Evolutionary conservation across 441 rosid species (phyloP).

Genomic region (Adansonia rubrostipa): DNA sequence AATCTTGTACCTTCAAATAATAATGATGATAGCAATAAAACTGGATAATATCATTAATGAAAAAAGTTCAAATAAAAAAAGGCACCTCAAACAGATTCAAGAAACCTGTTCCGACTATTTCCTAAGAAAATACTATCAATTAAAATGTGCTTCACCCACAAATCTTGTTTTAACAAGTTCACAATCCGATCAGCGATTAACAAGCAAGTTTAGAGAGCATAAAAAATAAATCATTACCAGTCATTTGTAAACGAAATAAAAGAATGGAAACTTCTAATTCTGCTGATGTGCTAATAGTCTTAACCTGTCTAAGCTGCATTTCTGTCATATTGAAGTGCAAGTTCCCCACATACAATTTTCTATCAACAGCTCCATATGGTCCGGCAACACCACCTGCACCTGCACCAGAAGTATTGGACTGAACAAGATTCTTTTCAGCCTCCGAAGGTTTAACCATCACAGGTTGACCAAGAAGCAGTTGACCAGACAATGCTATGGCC

Average conservation of each 20-base stretch:
- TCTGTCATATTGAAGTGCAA: conserved; percentile 92
- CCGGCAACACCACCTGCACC: conserved; percentile 59
- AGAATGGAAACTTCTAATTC: not conserved
- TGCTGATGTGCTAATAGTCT: not conserved
- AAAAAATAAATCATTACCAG: not conserved
- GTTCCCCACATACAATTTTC: conserved; percentile 90
- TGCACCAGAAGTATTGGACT: conserved; percentile 44
- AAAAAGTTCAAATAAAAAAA: not conserved
- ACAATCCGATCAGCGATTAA: not conserved
- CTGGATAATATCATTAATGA: not conserved
- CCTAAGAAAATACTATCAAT: not conserved
- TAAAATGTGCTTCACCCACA: not conserved
- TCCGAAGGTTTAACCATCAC: too few relatives aligned
- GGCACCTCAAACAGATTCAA: not conserved
- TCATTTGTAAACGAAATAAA: conserved; percentile 23
- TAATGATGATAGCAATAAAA: not conserved
- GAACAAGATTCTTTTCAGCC: too few relatives aligned
- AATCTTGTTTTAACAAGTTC: not conserved
- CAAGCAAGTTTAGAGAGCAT: not conserved
- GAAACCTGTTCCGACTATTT: not conserved
- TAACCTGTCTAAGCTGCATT: conserved; percentile 84
- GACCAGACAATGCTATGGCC: conserved; percentile 93
- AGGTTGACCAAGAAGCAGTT: conserved; percentile 69
- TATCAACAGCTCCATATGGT: conserved; percentile 78
- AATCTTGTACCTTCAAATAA: not conserved